Percentiles rank a stretch among this genome's conserved stretches.
Evolutionary conservation across 257 asterid genomes (phyloP).

Genomic region (Nicotiana attenuata): DNA sequence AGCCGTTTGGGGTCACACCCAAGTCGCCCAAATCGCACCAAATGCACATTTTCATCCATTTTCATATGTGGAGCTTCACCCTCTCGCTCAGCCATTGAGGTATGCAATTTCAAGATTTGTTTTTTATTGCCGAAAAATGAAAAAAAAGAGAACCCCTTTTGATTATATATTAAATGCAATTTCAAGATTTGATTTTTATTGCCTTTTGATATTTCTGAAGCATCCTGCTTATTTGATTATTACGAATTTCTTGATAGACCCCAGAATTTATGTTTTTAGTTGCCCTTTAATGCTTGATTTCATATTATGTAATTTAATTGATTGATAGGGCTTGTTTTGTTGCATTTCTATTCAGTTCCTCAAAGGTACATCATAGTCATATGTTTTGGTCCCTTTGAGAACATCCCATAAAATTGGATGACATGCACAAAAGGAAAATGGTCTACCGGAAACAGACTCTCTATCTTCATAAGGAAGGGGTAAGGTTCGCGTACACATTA

Average conservation of each 20-base stretch:
- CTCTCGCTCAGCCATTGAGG: slow-evolving; percentile 22
- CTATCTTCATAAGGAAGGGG: no score
- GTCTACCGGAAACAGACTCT: no score
- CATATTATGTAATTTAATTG: neutral
- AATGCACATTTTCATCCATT: slow-evolving; percentile 23
- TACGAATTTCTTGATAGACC: neutral
- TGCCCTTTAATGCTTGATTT: neutral
- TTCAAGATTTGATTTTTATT: neutral
- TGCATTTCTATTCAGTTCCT: neutral
- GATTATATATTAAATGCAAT: neutral
- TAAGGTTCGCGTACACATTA: no score
- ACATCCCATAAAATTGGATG: no score
- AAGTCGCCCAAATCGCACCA: slow-evolving; percentile 8
- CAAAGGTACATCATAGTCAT: no score
- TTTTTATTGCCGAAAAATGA: neutral
- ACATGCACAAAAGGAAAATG: neutral
- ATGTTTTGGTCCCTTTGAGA: neutral
- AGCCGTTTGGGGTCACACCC: slow-evolving; percentile 23
- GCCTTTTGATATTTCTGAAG: neutral
- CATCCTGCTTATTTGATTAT: neutral
- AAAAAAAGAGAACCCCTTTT: neutral
- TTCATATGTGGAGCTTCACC: slow-evolving; percentile 34
- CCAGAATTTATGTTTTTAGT: neutral
- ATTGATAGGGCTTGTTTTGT: neutral
- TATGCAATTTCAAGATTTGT: neutral